Evolutionary conservation across 257 asterid genomes (phyloP).

Genomic region (Plectranthus barbatus): DNA sequence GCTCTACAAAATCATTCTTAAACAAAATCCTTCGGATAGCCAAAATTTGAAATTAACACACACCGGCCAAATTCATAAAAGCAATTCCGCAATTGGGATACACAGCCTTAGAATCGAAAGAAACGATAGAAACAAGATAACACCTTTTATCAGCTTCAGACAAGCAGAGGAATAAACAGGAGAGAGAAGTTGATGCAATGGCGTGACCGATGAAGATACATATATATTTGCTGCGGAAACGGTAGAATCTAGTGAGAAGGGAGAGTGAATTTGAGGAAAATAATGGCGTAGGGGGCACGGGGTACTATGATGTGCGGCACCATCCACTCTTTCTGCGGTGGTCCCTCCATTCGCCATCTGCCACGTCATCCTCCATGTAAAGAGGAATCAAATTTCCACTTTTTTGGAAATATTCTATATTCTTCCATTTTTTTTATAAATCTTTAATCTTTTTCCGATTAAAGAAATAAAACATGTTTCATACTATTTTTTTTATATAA

Average conservation of each 20-base stretch:
- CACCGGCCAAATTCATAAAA: background rate
- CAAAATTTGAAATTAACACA: background rate
- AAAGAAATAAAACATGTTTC: too few relatives aligned
- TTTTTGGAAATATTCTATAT: too few relatives aligned
- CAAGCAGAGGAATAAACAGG: background rate
- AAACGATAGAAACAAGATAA: background rate
- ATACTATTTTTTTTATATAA: too few relatives aligned
- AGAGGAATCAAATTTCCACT: too few relatives aligned
- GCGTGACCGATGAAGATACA: too few relatives aligned
- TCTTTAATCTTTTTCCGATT: too few relatives aligned
- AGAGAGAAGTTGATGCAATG: background rate
- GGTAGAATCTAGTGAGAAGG: background rate
- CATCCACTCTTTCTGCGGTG: too few relatives aligned
- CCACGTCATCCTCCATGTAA: too few relatives aligned
- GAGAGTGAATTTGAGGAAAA: slow-evolving; percentile 8
- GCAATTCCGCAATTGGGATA: background rate
- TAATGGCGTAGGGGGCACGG: slow-evolving; percentile 21
- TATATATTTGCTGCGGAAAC: background rate
- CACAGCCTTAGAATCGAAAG: background rate
- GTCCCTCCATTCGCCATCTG: too few relatives aligned
- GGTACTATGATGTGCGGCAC: too few relatives aligned
- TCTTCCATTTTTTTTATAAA: too few relatives aligned
- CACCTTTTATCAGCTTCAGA: slow-evolving; percentile 15
- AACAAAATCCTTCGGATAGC: background rate
- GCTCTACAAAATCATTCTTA: slow-evolving; percentile 9